These are phyloP conservation scores for Venturia oleaginea DNA, from an alignment of 2,329 filamentous ascomycete species.

Conservation along the genomic window DNA sequence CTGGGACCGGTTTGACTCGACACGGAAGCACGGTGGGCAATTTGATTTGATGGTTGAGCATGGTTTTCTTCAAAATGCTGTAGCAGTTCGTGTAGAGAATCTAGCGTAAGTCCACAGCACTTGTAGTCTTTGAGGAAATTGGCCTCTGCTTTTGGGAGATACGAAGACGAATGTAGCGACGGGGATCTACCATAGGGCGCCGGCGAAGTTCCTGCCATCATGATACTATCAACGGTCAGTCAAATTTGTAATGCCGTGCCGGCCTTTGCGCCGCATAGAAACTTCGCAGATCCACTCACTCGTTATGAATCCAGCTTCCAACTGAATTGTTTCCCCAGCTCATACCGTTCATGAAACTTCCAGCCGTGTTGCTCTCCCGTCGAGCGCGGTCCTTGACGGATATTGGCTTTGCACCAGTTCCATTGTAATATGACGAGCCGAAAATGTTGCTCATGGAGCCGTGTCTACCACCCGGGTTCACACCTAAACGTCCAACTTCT, in stretches of 20 bases:
- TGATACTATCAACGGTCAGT: constrained; percentile 47
- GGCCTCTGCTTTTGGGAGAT: constrained; percentile 90
- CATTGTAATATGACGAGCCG: constrained; percentile 42
- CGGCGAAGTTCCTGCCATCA: constrained; percentile 95
- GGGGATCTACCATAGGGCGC: constrained; percentile 82
- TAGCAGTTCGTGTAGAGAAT: constrained; percentile 86
- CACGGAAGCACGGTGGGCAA: constrained; percentile 12
- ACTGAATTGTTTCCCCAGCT: constrained; percentile 96
- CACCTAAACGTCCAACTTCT: constrained; percentile 23
- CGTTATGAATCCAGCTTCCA: constrained; percentile 93
- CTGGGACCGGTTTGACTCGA: constrained; percentile 12
- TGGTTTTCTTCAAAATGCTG: constrained; percentile 97
- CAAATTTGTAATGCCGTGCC: neutral
- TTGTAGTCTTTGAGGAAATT: constrained; percentile 97
- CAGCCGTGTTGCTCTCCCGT: constrained; percentile 50
- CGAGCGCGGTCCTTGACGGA: constrained; percentile 48
- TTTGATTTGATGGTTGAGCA: constrained; percentile 55
- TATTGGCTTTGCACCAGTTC: constrained; percentile 50
- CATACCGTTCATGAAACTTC: constrained; percentile 66
- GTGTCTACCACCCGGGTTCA: constrained; percentile 37
- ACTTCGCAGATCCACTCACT: constrained; percentile 56
- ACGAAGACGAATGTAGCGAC: constrained; percentile 92
- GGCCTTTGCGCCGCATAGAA: constrained; percentile 3
- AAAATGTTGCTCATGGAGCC: constrained; percentile 45
- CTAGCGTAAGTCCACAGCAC: constrained; percentile 83